Evolutionary conservation across 768 basidiomycete species (phyloP), one percentile per base, ranked within the genome.

Genomic region (Sarcodon aspratus): DNA sequence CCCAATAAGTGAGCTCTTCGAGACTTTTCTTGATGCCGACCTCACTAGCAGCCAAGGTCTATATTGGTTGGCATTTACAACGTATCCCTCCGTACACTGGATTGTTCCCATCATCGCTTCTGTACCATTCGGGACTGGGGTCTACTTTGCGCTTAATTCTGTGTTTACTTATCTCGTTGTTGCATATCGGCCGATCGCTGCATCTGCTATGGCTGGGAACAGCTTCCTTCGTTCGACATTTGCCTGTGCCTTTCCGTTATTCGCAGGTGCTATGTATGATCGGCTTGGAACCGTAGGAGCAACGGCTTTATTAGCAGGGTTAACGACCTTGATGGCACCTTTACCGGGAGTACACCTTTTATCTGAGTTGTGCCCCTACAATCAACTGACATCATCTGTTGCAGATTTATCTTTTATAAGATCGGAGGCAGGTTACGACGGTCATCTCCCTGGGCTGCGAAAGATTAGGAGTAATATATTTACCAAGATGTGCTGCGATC

Each of bases 131-230:
- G 76, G 78, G 18, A 66, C 74, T 1, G 85, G 81, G 4, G 63
- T 75, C 40, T 66, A 71, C 57, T 85, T 76, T 54, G 76, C 79
- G 37, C 90, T 83, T 64, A 79, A 80, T 1, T 75, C 76, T 7
- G 77, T 77, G 3, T 85, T 85, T 63, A 82, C 71, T 60, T 78
- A 72, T 57, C 66, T 76, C 45, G 75, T 76, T 15, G 68, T 69
- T 17, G 70, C 73, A 9, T 75, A 74, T 54, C 68, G 73, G 9
- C 72, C 73, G 2, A 64, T 73, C 34, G 73, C 76, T 0, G 73
- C 77, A 1, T 79, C 76, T 38, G 82, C 85, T 0, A 72, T 82
- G 58, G 77, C 85, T 0, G 74, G 80, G 64, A 92, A 92, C 59
- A 63, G 59, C 3, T 68, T 71, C 45, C 56, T 72, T 60, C 58